A percentile compares a stretch with the other conserved stretches of the same genome.
These are phyloP conservation scores for Chlorella ohadii DNA, from an alignment of 139 green algal genomes.

Conservation along the genomic window DNA sequence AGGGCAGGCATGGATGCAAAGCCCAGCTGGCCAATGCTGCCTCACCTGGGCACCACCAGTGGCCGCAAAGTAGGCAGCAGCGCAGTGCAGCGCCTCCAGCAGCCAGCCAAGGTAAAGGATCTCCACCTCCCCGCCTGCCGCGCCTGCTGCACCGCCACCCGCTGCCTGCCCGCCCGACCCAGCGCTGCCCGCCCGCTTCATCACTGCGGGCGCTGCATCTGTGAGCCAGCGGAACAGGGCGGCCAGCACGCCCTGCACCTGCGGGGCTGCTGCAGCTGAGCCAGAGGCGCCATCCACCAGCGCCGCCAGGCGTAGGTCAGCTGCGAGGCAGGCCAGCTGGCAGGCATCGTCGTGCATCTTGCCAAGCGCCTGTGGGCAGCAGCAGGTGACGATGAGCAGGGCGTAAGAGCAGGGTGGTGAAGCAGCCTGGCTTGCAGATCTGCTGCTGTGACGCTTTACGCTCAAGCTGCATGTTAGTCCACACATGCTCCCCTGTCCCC, in stretches of 20 bases:
- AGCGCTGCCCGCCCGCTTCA: not conserved
- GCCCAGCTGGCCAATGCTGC: not conserved
- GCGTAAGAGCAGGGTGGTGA: not conserved
- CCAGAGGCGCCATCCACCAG: not conserved
- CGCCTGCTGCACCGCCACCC: not conserved
- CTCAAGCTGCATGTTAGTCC: no score
- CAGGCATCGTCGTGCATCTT: conserved; percentile 4
- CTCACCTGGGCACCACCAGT: not conserved
- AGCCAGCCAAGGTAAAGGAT: conserved; percentile 14
- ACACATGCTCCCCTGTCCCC: no score
- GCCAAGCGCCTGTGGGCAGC: not conserved
- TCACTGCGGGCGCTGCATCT: not conserved
- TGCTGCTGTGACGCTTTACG: no score
- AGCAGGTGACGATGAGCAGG: not conserved
- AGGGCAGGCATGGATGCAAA: no score
- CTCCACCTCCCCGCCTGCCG: not conserved
- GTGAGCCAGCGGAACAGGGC: not conserved
- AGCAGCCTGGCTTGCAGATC: not conserved
- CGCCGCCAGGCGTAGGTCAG: conserved; percentile 17
- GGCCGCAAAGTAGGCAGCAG: conserved; percentile 4
- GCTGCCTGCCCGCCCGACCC: not conserved
- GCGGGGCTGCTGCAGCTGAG: not conserved
- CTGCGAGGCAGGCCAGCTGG: conserved; percentile 26
- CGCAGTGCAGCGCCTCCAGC: conserved; percentile 27
- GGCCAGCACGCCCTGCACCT: not conserved